Conservation (phyloP, 805 yeast species). For the Monosporozyma siamensis region DNA sequence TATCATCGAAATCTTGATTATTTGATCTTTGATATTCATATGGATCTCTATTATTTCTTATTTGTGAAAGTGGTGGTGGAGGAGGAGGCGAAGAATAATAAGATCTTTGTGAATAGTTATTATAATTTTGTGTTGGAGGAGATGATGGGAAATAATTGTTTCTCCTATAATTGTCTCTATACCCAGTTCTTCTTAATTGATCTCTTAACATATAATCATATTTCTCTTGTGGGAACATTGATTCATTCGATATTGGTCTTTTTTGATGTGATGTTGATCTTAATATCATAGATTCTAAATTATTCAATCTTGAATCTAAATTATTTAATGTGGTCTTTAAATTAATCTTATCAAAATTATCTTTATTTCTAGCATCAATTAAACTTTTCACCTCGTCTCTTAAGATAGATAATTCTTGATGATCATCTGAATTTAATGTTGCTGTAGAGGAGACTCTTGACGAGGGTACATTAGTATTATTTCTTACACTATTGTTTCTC, state of each 20-base stretch:
- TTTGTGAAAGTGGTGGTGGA: background rate
- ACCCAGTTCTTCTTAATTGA: constrained; percentile 4
- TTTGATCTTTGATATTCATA: background rate
- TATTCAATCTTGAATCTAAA: constrained; percentile 1
- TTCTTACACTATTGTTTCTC: background rate
- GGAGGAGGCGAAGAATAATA: background rate
- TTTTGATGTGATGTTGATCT: background rate
- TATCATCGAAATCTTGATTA: constrained; percentile 1
- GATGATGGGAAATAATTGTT: background rate
- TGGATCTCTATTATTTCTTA: background rate
- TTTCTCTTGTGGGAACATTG: background rate
- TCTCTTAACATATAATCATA: constrained; percentile 7
- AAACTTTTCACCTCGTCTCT: background rate
- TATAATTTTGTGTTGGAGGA: background rate
- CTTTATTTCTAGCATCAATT: background rate
- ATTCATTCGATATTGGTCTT: background rate
- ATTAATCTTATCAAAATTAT: background rate
- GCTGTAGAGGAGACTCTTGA: constrained; percentile 1
- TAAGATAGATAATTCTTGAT: background rate
- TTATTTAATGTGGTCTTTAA: background rate
- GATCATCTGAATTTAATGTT: background rate
- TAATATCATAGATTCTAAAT: background rate
- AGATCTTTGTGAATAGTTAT: background rate
- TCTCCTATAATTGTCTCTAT: background rate
- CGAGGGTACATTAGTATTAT: background rate